Percentiles rank a stretch among this genome's conserved stretches.
Evolutionary conservation across 257 asterid genomes (phyloP).

Genomic region (Buddleja alternifolia): DNA sequence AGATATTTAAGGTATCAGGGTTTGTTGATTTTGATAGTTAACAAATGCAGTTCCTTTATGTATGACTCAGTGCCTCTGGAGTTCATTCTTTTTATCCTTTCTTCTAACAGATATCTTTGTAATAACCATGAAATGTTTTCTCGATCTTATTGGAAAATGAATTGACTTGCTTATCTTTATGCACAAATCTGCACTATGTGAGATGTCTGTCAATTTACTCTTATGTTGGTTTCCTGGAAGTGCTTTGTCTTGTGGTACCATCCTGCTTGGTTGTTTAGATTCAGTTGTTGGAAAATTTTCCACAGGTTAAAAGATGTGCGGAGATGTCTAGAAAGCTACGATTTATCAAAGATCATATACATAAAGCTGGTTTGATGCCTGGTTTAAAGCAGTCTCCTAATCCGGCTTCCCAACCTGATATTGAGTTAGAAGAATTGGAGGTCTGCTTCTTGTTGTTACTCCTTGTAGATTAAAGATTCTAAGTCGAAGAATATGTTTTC

Average conservation of each 20-base stretch:
- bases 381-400: slow-evolving; percentile 37
- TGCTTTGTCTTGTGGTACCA: slow-evolving; percentile 11
- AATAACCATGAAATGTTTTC: slow-evolving; percentile 6
- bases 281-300: slow-evolving; percentile 23
- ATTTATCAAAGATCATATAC: slow-evolving; percentile 90
- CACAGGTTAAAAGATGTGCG: slow-evolving; percentile 95
- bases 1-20: slow-evolving; percentile 3
- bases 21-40: background rate
- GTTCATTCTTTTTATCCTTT: background rate
- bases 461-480: slow-evolving; percentile 5
- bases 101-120: background rate
- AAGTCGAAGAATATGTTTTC: background rate
- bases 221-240: slow-evolving; percentile 22
- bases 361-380: slow-evolving; percentile 76
- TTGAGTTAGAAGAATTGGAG: slow-evolving; percentile 95
- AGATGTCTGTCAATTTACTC: slow-evolving; percentile 9
- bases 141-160: background rate
- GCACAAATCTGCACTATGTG: too few relatives aligned
- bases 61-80: background rate
- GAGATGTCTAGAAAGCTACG: slow-evolving; percentile 97
- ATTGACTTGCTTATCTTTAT: too few relatives aligned
- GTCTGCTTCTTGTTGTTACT: slow-evolving; percentile 41
- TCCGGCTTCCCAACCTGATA: slow-evolving; percentile 80
- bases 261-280: slow-evolving; percentile 29
- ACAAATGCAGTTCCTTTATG: slow-evolving; percentile 15